These are phyloP conservation scores for Cyberlindnera sargentensis DNA, from an alignment of 805 yeast species.

Conservation along the genomic window DNA sequence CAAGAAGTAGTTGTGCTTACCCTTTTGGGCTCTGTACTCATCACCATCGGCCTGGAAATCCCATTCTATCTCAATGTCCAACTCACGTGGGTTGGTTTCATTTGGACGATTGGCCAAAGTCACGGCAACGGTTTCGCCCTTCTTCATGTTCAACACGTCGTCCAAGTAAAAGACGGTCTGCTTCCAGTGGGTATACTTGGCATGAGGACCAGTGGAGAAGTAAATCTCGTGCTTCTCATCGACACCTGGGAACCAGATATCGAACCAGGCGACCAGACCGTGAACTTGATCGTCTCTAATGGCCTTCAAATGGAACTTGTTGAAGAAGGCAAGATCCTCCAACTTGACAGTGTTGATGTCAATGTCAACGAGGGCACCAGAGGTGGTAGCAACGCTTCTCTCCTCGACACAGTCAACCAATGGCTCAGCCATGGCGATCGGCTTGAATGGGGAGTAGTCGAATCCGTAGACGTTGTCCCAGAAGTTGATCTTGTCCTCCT, in stretches of 20 bases:
- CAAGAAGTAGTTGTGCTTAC: conserved; percentile 63
- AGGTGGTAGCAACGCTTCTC: conserved; percentile 65
- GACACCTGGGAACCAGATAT: conserved; percentile 74
- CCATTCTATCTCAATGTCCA: conserved; percentile 68
- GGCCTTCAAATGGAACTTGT: conserved; percentile 64
- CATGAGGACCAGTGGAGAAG: conserved; percentile 93
- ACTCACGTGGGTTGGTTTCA: conserved; percentile 73
- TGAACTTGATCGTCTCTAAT: conserved; percentile 76
- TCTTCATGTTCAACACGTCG: conserved; percentile 68
- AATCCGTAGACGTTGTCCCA: conserved; percentile 98
- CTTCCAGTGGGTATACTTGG: conserved; percentile 96
- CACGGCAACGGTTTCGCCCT: conserved; percentile 73
- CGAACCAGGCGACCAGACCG: conserved; percentile 93
- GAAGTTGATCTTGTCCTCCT: conserved; percentile 82
- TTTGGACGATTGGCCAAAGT: conserved; percentile 72
- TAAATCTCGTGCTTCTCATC: conserved; percentile 48
- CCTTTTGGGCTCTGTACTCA: conserved; percentile 47
- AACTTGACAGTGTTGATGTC: conserved; percentile 86
- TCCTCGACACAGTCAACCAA: conserved; percentile 92
- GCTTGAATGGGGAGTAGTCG: conserved; percentile 86
- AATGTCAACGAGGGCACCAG: conserved; percentile 64
- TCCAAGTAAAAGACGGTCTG: conserved; percentile 91
- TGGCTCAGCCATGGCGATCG: conserved; percentile 86
- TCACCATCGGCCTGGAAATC: conserved; percentile 35
- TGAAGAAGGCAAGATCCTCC: conserved; percentile 72